Percentiles rank a stretch among this genome's conserved stretches.
phyloP scores from a whole-genome alignment of 176 grass and related monocot genomes.

The Raddia distichophylla region DNA sequence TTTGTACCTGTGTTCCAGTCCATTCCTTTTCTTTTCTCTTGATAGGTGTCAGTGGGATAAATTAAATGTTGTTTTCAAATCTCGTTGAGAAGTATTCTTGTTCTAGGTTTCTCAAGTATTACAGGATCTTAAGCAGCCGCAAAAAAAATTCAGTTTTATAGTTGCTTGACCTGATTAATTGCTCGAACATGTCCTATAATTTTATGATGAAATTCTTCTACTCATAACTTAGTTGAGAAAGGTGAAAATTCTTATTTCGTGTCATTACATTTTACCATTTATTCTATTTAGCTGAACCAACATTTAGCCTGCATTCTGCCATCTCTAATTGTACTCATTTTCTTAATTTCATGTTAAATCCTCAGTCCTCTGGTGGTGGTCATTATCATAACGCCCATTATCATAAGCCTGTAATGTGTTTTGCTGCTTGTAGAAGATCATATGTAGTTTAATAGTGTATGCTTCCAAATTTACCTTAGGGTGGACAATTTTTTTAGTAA shows the following conservation, averaged over 20 bases:
- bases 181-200: not conserved
- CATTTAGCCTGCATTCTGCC: not conserved
- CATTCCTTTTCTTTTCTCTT: too few species aligned
- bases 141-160: constrained; percentile 12
- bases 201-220: not conserved
- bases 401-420: too few species aligned
- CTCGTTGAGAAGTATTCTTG: not conserved
- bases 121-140: not conserved
- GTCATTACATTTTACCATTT: not conserved
- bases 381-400: not conserved
- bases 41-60: too few species aligned
- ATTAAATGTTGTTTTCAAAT: constrained; percentile 9
- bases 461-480: not conserved
- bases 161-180: constrained; percentile 24
- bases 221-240: constrained; percentile 1
- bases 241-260: not conserved
- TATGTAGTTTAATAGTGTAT: constrained; percentile 1
- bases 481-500: not conserved
- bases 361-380: not conserved
- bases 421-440: not conserved
- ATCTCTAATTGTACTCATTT: not conserved
- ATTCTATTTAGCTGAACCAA: not conserved
- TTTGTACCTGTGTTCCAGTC: too few species aligned
- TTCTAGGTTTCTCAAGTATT: not conserved
- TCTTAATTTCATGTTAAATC: not conserved